Evolutionary conservation across 2,329 filamentous ascomycete species (phyloP).

Genomic region (Fusarium setosum): DNA sequence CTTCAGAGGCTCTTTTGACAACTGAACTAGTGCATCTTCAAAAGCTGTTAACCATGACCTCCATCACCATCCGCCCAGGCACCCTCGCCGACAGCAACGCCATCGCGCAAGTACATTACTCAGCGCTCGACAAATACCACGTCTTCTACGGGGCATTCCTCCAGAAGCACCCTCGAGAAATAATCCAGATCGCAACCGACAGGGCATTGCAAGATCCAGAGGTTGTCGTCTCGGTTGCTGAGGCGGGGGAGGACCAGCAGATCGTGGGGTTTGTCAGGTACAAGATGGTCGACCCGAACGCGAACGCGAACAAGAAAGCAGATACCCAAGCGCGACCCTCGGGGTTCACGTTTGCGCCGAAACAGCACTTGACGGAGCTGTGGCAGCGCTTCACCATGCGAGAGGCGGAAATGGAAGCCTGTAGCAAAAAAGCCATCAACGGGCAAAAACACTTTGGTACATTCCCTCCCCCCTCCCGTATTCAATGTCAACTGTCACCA

Average conservation of each 20-base stretch:
- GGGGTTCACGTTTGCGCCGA: constrained; percentile 14
- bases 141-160: constrained; percentile 39
- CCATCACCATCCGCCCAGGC: constrained; percentile 30
- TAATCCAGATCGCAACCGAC: constrained; percentile 24
- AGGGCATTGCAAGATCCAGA: constrained; percentile 27
- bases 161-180: constrained; percentile 25
- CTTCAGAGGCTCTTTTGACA: too few species aligned
- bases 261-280: constrained; percentile 36
- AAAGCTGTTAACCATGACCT: too few species aligned
- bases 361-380: constrained; percentile 33
- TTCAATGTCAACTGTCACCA: not conserved
- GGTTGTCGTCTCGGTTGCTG: constrained; percentile 33
- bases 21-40: too few species aligned
- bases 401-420: constrained; percentile 29
- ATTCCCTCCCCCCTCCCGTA: not conserved
- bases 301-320: not conserved
- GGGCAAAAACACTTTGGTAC: constrained; percentile 32
- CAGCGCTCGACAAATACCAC: constrained; percentile 31
- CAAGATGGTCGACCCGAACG: constrained; percentile 3
- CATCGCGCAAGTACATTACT: constrained; percentile 32
- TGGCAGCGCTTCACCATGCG: constrained; percentile 33
- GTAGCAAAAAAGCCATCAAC: constrained; percentile 25
- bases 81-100: constrained; percentile 26
- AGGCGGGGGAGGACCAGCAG: constrained; percentile 20
- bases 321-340: not conserved